Evolutionary conservation across 805 yeast species (phyloP).

Genomic region (Candida taoyuanica): DNA sequence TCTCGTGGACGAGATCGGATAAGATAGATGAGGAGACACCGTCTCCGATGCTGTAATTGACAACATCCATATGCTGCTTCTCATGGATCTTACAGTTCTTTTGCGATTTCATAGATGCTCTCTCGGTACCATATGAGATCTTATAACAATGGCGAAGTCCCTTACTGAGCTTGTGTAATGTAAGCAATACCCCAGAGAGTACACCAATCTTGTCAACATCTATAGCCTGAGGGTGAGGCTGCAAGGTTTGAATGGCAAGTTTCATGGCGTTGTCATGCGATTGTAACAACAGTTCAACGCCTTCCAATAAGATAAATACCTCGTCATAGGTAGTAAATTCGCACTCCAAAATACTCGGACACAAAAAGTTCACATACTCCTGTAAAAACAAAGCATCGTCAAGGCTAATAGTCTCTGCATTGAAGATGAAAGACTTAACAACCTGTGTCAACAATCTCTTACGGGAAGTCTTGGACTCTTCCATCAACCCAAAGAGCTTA

Average conservation of each 20-base stretch:
- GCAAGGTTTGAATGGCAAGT: neutral
- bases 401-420: slow-evolving; percentile 24
- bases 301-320: slow-evolving; percentile 38
- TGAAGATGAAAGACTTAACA: slow-evolving; percentile 29
- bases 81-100: slow-evolving; percentile 8
- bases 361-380: slow-evolving; percentile 30
- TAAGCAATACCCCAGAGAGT: neutral
- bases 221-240: neutral
- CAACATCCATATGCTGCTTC: neutral
- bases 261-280: slow-evolving; percentile 10
- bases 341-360: slow-evolving; percentile 36
- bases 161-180: slow-evolving; percentile 5
- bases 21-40: neutral
- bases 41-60: neutral
- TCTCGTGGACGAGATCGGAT: neutral
- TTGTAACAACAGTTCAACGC: slow-evolving; percentile 32
- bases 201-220: slow-evolving; percentile 1
- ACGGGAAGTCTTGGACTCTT: slow-evolving; percentile 34
- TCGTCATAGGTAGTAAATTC: slow-evolving; percentile 47
- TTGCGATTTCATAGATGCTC: neutral
- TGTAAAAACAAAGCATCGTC: slow-evolving; percentile 15
- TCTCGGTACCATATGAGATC: slow-evolving; percentile 4
- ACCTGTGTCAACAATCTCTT: slow-evolving; percentile 37
- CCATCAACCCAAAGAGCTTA: slow-evolving; percentile 40
- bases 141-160: slow-evolving; percentile 1